These are phyloP conservation scores for Hericium erinaceus DNA, from an alignment of 768 basidiomycete genomes.

Conservation along the genomic window DNA sequence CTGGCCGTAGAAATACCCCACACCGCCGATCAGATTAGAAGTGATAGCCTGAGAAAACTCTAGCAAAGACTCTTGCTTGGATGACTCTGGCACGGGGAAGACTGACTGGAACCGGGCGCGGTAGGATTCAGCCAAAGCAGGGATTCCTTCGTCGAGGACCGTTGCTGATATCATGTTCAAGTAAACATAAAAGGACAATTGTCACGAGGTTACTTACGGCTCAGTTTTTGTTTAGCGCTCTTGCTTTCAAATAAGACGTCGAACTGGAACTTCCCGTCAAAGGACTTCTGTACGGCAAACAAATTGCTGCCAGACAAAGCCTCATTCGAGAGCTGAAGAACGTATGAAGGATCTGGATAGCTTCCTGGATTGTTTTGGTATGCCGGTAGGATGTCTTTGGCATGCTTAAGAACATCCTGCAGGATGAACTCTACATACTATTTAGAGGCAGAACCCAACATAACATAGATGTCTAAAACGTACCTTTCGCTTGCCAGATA, in stretches of 20 bases:
- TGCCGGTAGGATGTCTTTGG: constrained; percentile 41
- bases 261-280: constrained; percentile 79
- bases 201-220: constrained; percentile 34
- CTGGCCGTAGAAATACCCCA: constrained; percentile 91
- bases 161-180: constrained; percentile 34
- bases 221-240: constrained; percentile 55
- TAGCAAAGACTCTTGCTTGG: constrained; percentile 40
- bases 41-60: constrained; percentile 84
- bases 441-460: neutral
- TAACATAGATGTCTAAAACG: constrained; percentile 2
- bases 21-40: constrained; percentile 84
- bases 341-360: constrained; percentile 72
- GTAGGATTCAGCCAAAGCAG: constrained; percentile 52
- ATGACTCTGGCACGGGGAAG: constrained; percentile 59
- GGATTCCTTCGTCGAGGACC: constrained; percentile 60
- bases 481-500: constrained; percentile 85
- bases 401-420: constrained; percentile 48
- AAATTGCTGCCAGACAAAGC: constrained; percentile 66
- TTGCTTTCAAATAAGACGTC: constrained; percentile 83
- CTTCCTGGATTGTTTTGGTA: constrained; percentile 41
- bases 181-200: neutral
- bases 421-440: constrained; percentile 46
- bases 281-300: constrained; percentile 79
- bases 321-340: constrained; percentile 71
- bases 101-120: constrained; percentile 53